Conservation (phyloP, 768 basidiomycete genomes). For the Antrodiella citrinella region DNA sequence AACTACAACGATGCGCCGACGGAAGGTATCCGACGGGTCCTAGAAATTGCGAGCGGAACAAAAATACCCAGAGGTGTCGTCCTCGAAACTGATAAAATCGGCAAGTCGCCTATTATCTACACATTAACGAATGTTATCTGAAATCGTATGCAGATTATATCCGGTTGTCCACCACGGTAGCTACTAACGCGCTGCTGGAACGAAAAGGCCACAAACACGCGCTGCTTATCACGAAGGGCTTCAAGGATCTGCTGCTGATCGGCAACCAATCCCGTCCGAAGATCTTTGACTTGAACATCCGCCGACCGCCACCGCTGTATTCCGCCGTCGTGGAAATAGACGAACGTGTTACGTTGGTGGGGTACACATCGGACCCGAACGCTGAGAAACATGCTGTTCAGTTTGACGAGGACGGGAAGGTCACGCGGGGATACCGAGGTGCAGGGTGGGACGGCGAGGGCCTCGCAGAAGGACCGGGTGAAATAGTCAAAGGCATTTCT, state of each 20-base stretch:
- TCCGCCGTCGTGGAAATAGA: constrained; percentile 69
- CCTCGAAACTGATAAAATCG: constrained; percentile 75
- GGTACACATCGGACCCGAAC: constrained; percentile 85
- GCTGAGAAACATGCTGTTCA: constrained; percentile 68
- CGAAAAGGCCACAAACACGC: constrained; percentile 92
- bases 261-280: constrained; percentile 92
- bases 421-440: constrained; percentile 64
- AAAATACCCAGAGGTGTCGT: constrained; percentile 57
- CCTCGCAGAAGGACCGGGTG: constrained; percentile 70
- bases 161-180: constrained; percentile 88
- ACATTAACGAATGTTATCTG: neutral
- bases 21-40: constrained; percentile 81
- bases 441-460: constrained; percentile 68
- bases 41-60: constrained; percentile 69
- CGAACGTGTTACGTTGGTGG: constrained; percentile 91
- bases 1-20: constrained; percentile 93
- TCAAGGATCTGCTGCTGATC: constrained; percentile 86
- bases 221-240: constrained; percentile 84
- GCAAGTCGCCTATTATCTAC: constrained; percentile 28
- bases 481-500: constrained; percentile 73
- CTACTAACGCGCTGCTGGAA: constrained; percentile 92
- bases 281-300: constrained; percentile 93
- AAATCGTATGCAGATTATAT: constrained; percentile 62
- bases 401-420: constrained; percentile 66
- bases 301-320: constrained; percentile 70